Evolutionary conservation across 2,329 filamentous ascomycete genomes (phyloP).

Genomic region (Penicillium sp.): DNA sequence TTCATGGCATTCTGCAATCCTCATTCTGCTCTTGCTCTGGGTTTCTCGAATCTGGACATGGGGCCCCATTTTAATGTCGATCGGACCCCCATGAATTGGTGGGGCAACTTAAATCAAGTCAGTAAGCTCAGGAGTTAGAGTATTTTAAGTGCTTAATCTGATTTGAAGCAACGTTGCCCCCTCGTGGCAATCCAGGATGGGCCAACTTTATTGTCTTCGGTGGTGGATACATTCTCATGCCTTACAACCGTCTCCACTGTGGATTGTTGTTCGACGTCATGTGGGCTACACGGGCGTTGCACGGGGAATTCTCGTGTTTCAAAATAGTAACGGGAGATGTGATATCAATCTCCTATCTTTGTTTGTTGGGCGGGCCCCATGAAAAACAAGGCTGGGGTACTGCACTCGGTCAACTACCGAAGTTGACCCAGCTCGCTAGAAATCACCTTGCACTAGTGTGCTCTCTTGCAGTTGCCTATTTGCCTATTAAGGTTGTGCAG

Average conservation of each 20-base stretch:
- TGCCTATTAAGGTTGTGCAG: too few species aligned
- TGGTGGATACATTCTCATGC: too few species aligned
- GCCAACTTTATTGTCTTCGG: too few species aligned
- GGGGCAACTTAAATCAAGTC: constrained; percentile 11
- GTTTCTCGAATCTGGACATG: neutral
- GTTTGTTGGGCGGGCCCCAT: neutral
- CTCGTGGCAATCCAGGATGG: neutral
- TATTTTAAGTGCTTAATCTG: neutral
- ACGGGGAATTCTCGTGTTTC: neutral
- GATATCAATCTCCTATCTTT: neutral
- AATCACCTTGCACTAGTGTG: too few species aligned
- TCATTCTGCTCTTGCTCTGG: too few species aligned
- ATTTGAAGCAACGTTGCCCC: neutral
- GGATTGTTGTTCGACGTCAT: too few species aligned
- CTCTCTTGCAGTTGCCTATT: too few species aligned
- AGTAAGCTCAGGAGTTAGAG: neutral
- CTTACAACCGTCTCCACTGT: too few species aligned
- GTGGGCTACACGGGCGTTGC: too few species aligned
- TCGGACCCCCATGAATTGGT: neutral
- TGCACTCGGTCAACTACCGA: neutral
- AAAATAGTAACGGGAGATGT: neutral
- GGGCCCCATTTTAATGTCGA: neutral
- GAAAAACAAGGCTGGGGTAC: too few species aligned
- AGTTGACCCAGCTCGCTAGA: too few species aligned
- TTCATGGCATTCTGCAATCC: too few species aligned